These are phyloP conservation scores for Pholiota conissans DNA, from an alignment of 768 basidiomycete species.

Conservation along the genomic window DNA sequence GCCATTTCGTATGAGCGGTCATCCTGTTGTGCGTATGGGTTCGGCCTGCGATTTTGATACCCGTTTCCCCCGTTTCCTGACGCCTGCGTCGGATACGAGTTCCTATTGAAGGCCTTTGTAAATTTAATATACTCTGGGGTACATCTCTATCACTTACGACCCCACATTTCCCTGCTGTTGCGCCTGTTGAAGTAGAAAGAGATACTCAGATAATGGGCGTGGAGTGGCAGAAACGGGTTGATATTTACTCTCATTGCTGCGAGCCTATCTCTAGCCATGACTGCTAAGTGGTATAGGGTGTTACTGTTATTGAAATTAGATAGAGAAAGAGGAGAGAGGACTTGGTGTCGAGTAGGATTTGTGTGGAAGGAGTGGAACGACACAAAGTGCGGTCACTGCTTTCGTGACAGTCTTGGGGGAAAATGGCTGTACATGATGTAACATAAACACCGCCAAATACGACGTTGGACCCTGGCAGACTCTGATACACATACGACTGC, in stretches of 20 bases:
- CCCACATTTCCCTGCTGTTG: slow-evolving; percentile 64
- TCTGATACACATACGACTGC: no score
- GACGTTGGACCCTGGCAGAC: neutral
- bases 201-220: slow-evolving; percentile 7
- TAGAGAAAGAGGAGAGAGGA: slow-evolving; percentile 16
- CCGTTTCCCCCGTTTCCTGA: slow-evolving; percentile 40
- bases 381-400: slow-evolving; percentile 14
- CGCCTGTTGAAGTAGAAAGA: slow-evolving; percentile 40
- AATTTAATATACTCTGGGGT: neutral
- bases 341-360: slow-evolving; percentile 12
- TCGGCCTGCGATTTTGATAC: slow-evolving; percentile 48
- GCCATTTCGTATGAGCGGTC: slow-evolving; percentile 71
- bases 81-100: slow-evolving; percentile 70
- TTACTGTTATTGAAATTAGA: slow-evolving; percentile 25
- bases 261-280: slow-evolving; percentile 88
- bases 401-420: slow-evolving; percentile 18
- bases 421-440: slow-evolving; percentile 23
- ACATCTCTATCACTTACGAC: slow-evolving; percentile 38
- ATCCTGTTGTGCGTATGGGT: slow-evolving; percentile 71
- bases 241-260: slow-evolving; percentile 74
- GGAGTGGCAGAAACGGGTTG: slow-evolving; percentile 8
- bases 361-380: slow-evolving; percentile 20
- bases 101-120: slow-evolving; percentile 30
- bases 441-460: slow-evolving; percentile 21
- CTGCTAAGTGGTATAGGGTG: slow-evolving; percentile 16